phyloP scores from a whole-genome alignment of 2,329 filamentous ascomycete species.

The Mycosphaerella sp. region DNA sequence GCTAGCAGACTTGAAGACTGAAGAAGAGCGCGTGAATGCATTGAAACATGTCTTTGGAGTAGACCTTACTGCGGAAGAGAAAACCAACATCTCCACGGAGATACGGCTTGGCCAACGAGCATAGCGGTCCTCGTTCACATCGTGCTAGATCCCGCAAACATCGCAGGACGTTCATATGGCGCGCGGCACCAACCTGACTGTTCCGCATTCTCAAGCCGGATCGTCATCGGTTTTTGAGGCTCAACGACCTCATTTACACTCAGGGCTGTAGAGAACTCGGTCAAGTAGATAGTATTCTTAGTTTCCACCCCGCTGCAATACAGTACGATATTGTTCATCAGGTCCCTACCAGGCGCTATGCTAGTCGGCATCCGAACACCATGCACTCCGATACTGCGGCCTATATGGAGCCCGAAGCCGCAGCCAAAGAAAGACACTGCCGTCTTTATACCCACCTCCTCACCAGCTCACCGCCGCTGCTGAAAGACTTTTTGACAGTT shows the following conservation, averaged over 20 bases:
- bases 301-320: background rate
- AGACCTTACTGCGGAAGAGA: conserved; percentile 21
- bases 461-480: too few relatives aligned
- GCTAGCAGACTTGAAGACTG: conserved; percentile 37
- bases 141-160: background rate
- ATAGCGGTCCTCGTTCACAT: conserved; percentile 10
- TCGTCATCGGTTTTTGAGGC: background rate
- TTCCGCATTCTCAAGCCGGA: background rate
- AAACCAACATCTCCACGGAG: conserved; percentile 9
- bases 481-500: too few relatives aligned
- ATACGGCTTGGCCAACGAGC: conserved; percentile 6
- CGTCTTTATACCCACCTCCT: too few relatives aligned
- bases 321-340: too few relatives aligned
- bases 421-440: too few relatives aligned
- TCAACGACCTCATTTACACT: background rate
- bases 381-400: too few relatives aligned
- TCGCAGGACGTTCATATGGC: background rate
- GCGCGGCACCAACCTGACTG: background rate
- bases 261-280: background rate
- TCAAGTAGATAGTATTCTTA: background rate
- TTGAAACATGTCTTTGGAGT: conserved; percentile 43
- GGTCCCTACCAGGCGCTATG: too few relatives aligned
- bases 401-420: too few relatives aligned
- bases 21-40: conserved; percentile 40
- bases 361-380: too few relatives aligned